A percentile compares a stretch with the other conserved stretches of the same genome.
phyloP scores from a whole-genome alignment of 495 filamentous ascomycete species.

The Aspergillus sclerotiicarbonarius region DNA sequence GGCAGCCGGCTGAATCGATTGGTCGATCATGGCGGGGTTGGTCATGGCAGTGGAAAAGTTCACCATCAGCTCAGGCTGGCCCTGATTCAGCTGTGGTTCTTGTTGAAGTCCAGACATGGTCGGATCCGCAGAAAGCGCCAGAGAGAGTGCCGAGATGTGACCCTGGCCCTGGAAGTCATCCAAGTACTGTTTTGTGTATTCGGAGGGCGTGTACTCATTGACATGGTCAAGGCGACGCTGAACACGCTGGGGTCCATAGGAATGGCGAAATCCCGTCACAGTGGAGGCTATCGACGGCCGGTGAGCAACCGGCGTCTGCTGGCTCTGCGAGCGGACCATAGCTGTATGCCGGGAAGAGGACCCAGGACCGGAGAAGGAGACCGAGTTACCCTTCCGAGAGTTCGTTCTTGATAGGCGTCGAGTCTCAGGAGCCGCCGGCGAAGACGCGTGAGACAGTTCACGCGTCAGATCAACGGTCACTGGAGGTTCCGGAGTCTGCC shows the following conservation, averaged over 20 bases:
- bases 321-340: constrained; percentile 48
- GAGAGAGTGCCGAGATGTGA: constrained; percentile 28
- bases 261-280: constrained; percentile 32
- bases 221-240: constrained; percentile 37
- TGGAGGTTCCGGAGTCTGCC: constrained; percentile 46
- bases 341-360: constrained; percentile 31
- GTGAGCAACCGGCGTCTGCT: constrained; percentile 41
- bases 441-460: constrained; percentile 35
- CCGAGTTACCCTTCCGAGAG: constrained; percentile 24
- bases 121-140: constrained; percentile 29
- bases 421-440: constrained; percentile 26
- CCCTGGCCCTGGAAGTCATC: constrained; percentile 27
- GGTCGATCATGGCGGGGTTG: constrained; percentile 19
- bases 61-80: constrained; percentile 15
- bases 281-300: constrained; percentile 27
- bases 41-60: constrained; percentile 15
- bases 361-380: constrained; percentile 23
- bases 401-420: constrained; percentile 27
- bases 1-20: constrained; percentile 23
- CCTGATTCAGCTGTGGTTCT: constrained; percentile 16
- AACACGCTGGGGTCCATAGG: constrained; percentile 31
- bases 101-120: constrained; percentile 28
- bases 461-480: constrained; percentile 35
- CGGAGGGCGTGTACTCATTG: constrained; percentile 43
- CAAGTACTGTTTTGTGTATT: constrained; percentile 40